A percentile compares a stretch with the other conserved stretches of the same genome.
Conservation (phyloP, 2,329 filamentous ascomycete species). For the Xylaria sp. region DNA sequence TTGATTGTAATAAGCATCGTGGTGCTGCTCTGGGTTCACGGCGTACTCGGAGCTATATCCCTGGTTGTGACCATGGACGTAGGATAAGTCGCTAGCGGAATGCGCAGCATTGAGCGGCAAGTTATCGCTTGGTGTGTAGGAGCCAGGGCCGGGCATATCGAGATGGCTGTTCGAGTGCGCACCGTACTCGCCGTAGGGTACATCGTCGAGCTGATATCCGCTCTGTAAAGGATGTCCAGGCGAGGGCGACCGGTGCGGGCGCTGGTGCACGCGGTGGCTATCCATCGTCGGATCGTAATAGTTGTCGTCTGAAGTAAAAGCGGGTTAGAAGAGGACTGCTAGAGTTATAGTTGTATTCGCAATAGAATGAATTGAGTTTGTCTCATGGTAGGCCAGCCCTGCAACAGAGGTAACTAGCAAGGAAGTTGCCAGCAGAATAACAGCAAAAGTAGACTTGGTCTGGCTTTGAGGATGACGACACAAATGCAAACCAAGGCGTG, state of each 20-base stretch:
- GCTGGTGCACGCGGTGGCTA: slow-evolving; percentile 55
- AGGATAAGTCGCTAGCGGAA: slow-evolving; percentile 63
- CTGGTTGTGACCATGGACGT: slow-evolving; percentile 56
- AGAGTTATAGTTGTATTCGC: slow-evolving; percentile 2
- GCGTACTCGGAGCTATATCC: slow-evolving; percentile 74
- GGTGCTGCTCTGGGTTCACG: slow-evolving; percentile 84
- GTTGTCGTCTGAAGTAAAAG: slow-evolving; percentile 60
- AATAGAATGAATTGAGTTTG: slow-evolving; percentile 8
- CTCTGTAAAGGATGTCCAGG: slow-evolving; percentile 78
- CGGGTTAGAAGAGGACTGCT: slow-evolving; percentile 19
- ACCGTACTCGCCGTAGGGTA: slow-evolving; percentile 68
- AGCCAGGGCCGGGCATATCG: slow-evolving; percentile 73
- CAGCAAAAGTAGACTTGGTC: background rate
- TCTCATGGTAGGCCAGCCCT: background rate
- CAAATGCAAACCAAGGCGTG: slow-evolving; percentile 2
- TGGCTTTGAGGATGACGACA: slow-evolving; percentile 19
- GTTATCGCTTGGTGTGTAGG: slow-evolving; percentile 75
- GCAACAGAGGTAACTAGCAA: slow-evolving; percentile 6
- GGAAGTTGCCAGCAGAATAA: background rate
- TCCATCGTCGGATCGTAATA: slow-evolving; percentile 72
- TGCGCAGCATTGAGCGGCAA: slow-evolving; percentile 84
- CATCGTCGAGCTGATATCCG: slow-evolving; percentile 85
- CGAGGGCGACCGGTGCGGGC: slow-evolving; percentile 75
- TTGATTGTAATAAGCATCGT: slow-evolving; percentile 86
- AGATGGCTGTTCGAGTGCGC: slow-evolving; percentile 60